These are phyloP conservation scores for Cavenderia fasciculata DNA, from an alignment of 78 protist species.

Conservation along the genomic window DNA sequence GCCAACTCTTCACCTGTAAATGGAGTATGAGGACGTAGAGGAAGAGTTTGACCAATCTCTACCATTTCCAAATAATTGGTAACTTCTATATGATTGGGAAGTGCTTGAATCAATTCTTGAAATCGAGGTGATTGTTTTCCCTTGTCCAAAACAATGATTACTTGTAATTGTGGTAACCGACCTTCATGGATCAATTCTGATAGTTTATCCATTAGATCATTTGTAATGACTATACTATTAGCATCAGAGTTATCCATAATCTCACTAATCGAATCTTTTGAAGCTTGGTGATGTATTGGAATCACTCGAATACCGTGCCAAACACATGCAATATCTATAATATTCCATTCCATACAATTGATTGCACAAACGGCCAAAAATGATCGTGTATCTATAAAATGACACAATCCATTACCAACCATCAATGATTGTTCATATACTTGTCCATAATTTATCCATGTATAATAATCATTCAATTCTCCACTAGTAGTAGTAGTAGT, in stretches of 20 bases:
- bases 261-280: neutral
- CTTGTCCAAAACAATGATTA: neutral
- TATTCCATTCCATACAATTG: constrained; percentile 34
- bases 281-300: constrained; percentile 2
- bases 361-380: neutral
- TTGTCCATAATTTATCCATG: neutral
- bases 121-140: neutral
- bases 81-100: too few species aligned
- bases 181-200: too few species aligned
- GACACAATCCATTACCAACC: neutral
- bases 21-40: neutral
- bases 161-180: too few species aligned
- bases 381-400: neutral
- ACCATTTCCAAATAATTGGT: neutral
- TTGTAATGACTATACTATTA: neutral
- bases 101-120: too few species aligned
- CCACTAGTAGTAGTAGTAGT: neutral
- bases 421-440: neutral
- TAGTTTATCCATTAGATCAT: neutral
- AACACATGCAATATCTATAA: constrained; percentile 12
- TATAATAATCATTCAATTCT: neutral
- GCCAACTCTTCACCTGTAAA: neutral
- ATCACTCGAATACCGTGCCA: constrained; percentile 13
- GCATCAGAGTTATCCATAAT: neutral
- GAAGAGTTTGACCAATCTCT: neutral